Evolutionary conservation across 306 rosid genomes (phyloP).

Genomic region (Fagus sylvatica): DNA sequence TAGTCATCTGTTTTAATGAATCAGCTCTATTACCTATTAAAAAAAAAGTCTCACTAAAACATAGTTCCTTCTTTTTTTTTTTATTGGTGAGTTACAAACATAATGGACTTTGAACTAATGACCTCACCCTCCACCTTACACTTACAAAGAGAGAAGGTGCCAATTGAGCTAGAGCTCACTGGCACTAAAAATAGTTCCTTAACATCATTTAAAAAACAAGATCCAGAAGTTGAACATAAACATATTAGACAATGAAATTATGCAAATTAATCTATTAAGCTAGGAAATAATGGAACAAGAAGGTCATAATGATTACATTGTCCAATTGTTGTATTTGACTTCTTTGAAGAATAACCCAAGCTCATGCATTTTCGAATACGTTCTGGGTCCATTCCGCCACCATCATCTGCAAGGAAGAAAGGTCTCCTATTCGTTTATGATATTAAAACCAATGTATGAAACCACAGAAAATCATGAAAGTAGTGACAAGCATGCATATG

Average conservation of each 20-base stretch:
- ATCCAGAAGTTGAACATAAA: not conserved
- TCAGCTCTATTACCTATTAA: no score
- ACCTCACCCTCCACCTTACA: no score
- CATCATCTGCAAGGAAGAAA: constrained; percentile 72
- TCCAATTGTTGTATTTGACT: constrained; percentile 87
- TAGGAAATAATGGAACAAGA: constrained; percentile 14
- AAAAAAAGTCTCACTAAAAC: not conserved
- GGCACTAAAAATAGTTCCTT: not conserved
- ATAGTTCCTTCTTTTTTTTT: no score
- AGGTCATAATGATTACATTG: constrained; percentile 56
- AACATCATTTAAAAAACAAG: not conserved
- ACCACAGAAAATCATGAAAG: constrained; percentile 20
- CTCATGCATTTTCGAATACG: constrained; percentile 89
- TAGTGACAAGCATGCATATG: constrained; percentile 8
- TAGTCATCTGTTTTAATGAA: no score
- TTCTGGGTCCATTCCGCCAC: constrained; percentile 90
- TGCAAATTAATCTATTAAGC: not conserved
- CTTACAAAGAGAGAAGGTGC: no score
- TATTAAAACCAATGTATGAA: constrained; percentile 11
- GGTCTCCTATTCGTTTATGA: constrained; percentile 1
- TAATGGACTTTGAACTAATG: no score
- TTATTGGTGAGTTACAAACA: no score
- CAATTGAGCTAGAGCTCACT: no score
- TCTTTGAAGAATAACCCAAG: constrained; percentile 94
- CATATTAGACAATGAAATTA: constrained; percentile 6